These are phyloP conservation scores for Mycotypha africana DNA, from an alignment of 371 early-diverging fungal genomes.

Conservation along the genomic window DNA sequence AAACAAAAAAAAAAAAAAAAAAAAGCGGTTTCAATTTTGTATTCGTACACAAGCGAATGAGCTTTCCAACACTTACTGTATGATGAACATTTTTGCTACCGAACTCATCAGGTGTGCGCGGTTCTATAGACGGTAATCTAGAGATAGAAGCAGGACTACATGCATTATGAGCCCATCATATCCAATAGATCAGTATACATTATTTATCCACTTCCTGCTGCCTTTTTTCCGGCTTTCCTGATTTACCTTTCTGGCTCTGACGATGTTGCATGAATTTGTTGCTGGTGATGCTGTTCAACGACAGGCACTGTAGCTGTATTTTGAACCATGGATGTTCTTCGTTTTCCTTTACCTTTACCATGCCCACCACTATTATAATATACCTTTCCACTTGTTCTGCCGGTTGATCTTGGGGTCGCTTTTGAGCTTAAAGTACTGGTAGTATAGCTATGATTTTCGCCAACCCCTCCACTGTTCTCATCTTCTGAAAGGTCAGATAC, in stretches of 20 bases:
- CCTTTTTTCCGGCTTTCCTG: too few relatives aligned
- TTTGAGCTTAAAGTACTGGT: not conserved
- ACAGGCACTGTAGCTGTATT: slow-evolving; percentile 14
- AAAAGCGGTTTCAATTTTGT: not conserved
- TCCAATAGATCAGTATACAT: not conserved
- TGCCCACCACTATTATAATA: too few relatives aligned
- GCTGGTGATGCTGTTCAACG: too few relatives aligned
- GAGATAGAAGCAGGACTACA: too few relatives aligned
- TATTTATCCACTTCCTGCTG: not conserved
- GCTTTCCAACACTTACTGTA: too few relatives aligned
- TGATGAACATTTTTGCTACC: too few relatives aligned
- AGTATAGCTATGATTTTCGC: slow-evolving; percentile 19
- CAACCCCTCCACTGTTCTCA: too few relatives aligned
- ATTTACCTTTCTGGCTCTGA: slow-evolving; percentile 16
- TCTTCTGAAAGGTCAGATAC: slow-evolving; percentile 39
- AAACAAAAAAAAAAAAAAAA: not conserved
- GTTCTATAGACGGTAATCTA: slow-evolving; percentile 18
- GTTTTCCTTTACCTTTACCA: slow-evolving; percentile 35
- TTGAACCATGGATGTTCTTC: slow-evolving; percentile 31
- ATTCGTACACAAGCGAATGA: not conserved
- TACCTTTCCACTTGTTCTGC: too few relatives aligned
- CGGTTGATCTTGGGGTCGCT: slow-evolving; percentile 2
- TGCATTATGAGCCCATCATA: too few relatives aligned
- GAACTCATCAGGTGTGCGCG: slow-evolving; percentile 20
- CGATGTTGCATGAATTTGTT: too few relatives aligned